Base-by-base conservation (phyloP, 306 rosid species). In the Purshia tridentata region DNA sequence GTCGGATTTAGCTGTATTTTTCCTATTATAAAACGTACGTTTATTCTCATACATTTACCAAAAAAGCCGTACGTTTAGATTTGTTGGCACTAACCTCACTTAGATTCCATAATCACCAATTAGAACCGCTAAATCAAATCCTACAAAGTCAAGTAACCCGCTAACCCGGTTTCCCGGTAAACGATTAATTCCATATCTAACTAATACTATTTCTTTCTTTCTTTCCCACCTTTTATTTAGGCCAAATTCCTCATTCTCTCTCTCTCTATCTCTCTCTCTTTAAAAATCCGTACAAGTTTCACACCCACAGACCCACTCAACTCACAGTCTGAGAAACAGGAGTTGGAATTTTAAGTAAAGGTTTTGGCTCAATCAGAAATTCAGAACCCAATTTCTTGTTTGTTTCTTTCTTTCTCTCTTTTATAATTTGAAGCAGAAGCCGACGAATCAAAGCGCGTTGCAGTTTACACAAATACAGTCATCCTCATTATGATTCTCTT, bases 391-490 rank as follows among this genome's bases (percentile, higher is more conserved):
- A 53, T 51, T 63, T 48, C 4, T 35, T 7, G 9, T 16, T 15
- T 23, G 29, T 45, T 9, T 59, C 37, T 39, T 54, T 23, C 58
- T 44, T 2, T 23, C 29, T 23, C 29, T 23, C 2, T 1, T 23
- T 54, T 67, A 16, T 22, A 45, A 4, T 72, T 50, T 18, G 45
- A 61, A 37, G 51, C 65, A 65, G 72, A 66, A 81, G 69, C 72
- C 84, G 79, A 82, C 91, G 87, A 72, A 65, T 41, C 61, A 76
- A 84, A 86, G 19, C 93, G 93, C 91, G 96, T 86, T 66, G 29
- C 29, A 23, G 29, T 23, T 23, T 23, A 23, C 2, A 23, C 29
- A 23, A 23, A 23, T 23, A 18, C 20, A 44, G 40, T 45, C 62
- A 51, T 12, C 54, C 5, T 20, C 66, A 7, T 49, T 63, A 18